Percentiles rank a stretch among this genome's conserved stretches.
These are phyloP conservation scores for Abortiporus biennis DNA, from an alignment of 1,284 basidiomycete species.

Conservation along the genomic window DNA sequence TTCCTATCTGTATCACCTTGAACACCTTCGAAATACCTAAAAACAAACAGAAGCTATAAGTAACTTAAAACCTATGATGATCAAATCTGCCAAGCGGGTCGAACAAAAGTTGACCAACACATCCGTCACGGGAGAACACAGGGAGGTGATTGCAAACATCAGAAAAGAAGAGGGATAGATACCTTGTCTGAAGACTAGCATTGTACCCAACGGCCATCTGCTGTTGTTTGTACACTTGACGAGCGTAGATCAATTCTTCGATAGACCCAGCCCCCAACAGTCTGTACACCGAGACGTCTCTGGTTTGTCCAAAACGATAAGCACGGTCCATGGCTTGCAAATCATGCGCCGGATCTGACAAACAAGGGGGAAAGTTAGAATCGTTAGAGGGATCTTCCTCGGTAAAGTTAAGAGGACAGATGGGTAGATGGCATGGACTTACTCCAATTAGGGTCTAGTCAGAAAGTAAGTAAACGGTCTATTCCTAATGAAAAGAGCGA, in stretches of 20 bases:
- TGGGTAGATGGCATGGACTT: constrained; percentile 21
- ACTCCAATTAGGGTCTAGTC: constrained; percentile 84
- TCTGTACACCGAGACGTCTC: constrained; percentile 82
- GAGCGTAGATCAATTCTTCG: constrained; percentile 80
- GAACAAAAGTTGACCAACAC: background rate
- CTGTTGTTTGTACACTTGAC: constrained; percentile 87
- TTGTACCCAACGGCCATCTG: constrained; percentile 85
- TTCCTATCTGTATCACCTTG: constrained; percentile 69
- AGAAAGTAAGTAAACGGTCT: background rate
- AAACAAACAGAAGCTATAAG: background rate
- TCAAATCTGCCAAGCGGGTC: background rate
- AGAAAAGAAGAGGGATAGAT: constrained; percentile 6
- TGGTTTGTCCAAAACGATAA: constrained; percentile 83
- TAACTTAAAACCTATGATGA: background rate
- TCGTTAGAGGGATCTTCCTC: background rate
- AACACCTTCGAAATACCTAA: constrained; percentile 77
- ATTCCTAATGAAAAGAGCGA: constrained; percentile 4
- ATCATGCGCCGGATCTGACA: constrained; percentile 84
- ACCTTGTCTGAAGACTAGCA: constrained; percentile 75
- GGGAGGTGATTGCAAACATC: background rate
- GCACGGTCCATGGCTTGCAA: constrained; percentile 87
- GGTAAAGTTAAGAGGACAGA: constrained; percentile 1
- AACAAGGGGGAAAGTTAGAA: background rate
- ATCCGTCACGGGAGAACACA: background rate
- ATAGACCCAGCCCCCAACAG: constrained; percentile 83